Percentiles rank a stretch among this genome's conserved stretches.
Conservation (phyloP, 805 yeast species). For the Zygotorulaspora florentina region DNA sequence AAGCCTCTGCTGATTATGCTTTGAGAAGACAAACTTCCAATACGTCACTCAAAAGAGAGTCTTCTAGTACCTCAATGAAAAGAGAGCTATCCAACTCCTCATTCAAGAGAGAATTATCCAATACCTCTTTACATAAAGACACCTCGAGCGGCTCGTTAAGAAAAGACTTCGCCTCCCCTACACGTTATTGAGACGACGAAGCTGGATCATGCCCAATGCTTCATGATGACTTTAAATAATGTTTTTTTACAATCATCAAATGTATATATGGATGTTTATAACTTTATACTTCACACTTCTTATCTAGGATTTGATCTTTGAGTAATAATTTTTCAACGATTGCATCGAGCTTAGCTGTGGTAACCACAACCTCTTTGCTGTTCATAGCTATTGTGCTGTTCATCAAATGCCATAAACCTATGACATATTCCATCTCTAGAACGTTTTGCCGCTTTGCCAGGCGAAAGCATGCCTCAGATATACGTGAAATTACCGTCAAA, state of each 20-base stretch:
- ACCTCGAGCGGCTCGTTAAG: slow-evolving; percentile 2
- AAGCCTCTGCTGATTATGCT: slow-evolving; percentile 30
- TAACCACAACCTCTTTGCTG: slow-evolving; percentile 27
- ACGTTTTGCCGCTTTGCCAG: slow-evolving; percentile 23
- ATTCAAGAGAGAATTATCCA: slow-evolving; percentile 3
- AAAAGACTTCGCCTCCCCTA: not conserved
- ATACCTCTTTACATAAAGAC: slow-evolving; percentile 2
- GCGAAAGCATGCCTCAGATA: slow-evolving; percentile 30
- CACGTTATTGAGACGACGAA: not conserved
- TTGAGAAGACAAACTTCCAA: slow-evolving; percentile 27
- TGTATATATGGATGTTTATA: not conserved
- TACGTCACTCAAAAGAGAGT: slow-evolving; percentile 5
- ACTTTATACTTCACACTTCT: not conserved
- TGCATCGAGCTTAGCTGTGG: slow-evolving; percentile 25
- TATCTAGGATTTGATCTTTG: not conserved
- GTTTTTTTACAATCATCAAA: not conserved
- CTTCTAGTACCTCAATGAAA: slow-evolving; percentile 5
- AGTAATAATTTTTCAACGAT: slow-evolving; percentile 13
- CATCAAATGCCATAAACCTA: slow-evolving; percentile 33
- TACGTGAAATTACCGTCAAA: slow-evolving; percentile 21
- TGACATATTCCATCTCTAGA: slow-evolving; percentile 21
- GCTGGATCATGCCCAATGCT: not conserved
- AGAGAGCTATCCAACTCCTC: not conserved
- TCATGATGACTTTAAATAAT: not conserved
- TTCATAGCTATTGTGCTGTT: slow-evolving; percentile 33